A percentile compares a stretch with the other conserved stretches of the same genome.
These are phyloP conservation scores for Hanseniaspora thailandica DNA, from an alignment of 805 yeast species.

Conservation along the genomic window DNA sequence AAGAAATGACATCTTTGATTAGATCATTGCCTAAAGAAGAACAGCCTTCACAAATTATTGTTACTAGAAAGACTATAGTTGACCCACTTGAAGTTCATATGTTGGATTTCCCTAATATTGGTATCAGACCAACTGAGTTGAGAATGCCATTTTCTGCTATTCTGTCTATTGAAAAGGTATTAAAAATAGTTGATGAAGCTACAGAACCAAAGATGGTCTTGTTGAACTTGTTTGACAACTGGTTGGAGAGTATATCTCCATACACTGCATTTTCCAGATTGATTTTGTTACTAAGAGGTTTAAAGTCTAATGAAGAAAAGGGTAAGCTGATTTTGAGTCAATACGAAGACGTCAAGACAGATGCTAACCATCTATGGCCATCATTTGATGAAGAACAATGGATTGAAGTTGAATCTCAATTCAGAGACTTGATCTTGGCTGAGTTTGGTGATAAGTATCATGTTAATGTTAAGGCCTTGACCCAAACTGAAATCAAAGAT, in stretches of 20 bases:
- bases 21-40: slow-evolving; percentile 85
- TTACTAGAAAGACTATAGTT: slow-evolving; percentile 76
- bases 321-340: slow-evolving; percentile 67
- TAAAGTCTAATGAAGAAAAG: slow-evolving; percentile 64
- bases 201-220: slow-evolving; percentile 87
- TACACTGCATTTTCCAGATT: slow-evolving; percentile 90
- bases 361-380: slow-evolving; percentile 89
- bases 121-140: slow-evolving; percentile 79
- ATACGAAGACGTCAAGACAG: slow-evolving; percentile 54
- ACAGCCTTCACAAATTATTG: slow-evolving; percentile 86
- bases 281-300: slow-evolving; percentile 67
- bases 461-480: slow-evolving; percentile 73
- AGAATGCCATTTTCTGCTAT: slow-evolving; percentile 83
- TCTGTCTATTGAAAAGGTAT: slow-evolving; percentile 64
- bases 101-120: slow-evolving; percentile 88
- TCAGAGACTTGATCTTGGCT: slow-evolving; percentile 73
- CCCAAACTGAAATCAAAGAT: slow-evolving; percentile 89
- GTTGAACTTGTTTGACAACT: slow-evolving; percentile 86
- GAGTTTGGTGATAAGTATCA: slow-evolving; percentile 80
- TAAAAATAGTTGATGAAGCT: slow-evolving; percentile 70
- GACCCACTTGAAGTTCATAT: slow-evolving; percentile 95
- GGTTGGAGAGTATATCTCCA: slow-evolving; percentile 73
- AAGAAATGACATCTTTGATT: slow-evolving; percentile 84
- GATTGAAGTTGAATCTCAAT: slow-evolving; percentile 75
- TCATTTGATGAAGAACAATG: slow-evolving; percentile 77